Evolutionary conservation across 768 basidiomycete species (phyloP).

Genomic region (Suillus placidus): DNA sequence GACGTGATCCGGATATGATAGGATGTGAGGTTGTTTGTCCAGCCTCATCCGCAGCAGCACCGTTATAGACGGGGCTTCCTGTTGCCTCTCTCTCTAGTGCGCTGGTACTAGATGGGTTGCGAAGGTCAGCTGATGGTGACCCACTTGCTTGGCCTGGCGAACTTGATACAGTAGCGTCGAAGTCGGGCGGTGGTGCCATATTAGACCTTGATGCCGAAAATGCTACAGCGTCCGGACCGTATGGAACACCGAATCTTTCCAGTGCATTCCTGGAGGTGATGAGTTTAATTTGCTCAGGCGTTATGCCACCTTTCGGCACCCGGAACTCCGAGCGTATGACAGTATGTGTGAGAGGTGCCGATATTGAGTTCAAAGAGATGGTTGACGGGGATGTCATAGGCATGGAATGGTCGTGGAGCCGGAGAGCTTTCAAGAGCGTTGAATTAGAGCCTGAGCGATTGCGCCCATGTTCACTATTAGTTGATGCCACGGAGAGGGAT

Average conservation of each 20-base stretch:
- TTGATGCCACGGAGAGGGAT: constrained; percentile 23
- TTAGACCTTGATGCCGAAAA: constrained; percentile 52
- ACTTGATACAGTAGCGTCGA: constrained; percentile 35
- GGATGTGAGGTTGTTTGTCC: background rate
- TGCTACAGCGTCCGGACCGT: constrained; percentile 72
- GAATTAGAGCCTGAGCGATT: constrained; percentile 42
- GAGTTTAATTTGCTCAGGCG: constrained; percentile 60
- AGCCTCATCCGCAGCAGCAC: constrained; percentile 3
- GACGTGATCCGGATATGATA: background rate
- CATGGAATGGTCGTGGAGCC: constrained; percentile 42
- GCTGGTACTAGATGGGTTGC: background rate
- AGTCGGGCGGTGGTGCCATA: constrained; percentile 55
- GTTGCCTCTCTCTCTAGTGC: background rate
- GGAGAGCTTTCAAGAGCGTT: constrained; percentile 27
- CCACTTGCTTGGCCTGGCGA: background rate
- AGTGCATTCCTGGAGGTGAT: constrained; percentile 70
- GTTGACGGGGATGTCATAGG: constrained; percentile 64
- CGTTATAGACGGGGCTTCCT: background rate
- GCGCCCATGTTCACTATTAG: constrained; percentile 35
- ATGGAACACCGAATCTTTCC: constrained; percentile 73
- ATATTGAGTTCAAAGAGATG: constrained; percentile 75
- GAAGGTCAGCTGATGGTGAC: background rate
- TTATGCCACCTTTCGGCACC: constrained; percentile 52
- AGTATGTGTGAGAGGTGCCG: constrained; percentile 76
- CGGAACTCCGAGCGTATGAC: constrained; percentile 69